A percentile compares a stretch with the other conserved stretches of the same genome.
Conservation (phyloP, 1,284 basidiomycete species). For the Apiotrichum sp. region DNA sequence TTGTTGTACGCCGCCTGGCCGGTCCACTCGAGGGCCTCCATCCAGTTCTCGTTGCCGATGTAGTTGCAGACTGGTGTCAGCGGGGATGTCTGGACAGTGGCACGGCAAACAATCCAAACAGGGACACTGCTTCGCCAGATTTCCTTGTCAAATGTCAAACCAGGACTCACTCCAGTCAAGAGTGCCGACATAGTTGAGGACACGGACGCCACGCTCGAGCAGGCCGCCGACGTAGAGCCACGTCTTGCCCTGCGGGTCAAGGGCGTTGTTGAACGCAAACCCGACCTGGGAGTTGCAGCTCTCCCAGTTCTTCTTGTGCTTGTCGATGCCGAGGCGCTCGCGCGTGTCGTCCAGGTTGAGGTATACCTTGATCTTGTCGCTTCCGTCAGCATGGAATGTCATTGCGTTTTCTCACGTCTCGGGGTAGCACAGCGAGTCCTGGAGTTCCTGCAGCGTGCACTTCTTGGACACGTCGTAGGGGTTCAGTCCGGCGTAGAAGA, state of each 20-base stretch:
- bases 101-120: no score
- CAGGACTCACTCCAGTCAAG: slow-evolving; percentile 55
- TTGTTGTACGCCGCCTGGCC: slow-evolving; percentile 53
- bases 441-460: slow-evolving; percentile 51
- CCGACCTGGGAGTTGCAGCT: slow-evolving; percentile 51
- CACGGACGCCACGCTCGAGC: slow-evolving; percentile 64
- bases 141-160: no score
- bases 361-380: slow-evolving; percentile 49
- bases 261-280: slow-evolving; percentile 24
- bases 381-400: slow-evolving; percentile 5
- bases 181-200: slow-evolving; percentile 57
- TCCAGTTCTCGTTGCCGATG: slow-evolving; percentile 63
- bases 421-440: slow-evolving; percentile 47
- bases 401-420: slow-evolving; percentile 23
- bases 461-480: slow-evolving; percentile 60
- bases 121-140: no score
- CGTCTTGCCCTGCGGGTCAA: slow-evolving; percentile 40
- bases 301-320: slow-evolving; percentile 52
- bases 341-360: slow-evolving; percentile 57
- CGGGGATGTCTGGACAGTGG: no score
- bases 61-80: slow-evolving; percentile 55
- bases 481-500: slow-evolving; percentile 39
- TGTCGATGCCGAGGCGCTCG: slow-evolving; percentile 57
- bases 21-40: slow-evolving; percentile 59
- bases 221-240: slow-evolving; percentile 60